Percentiles rank a stretch among this genome's conserved stretches.
These are phyloP conservation scores for Blumeriella jaapii DNA, from an alignment of 2,329 filamentous ascomycete genomes.

Conservation along the genomic window DNA sequence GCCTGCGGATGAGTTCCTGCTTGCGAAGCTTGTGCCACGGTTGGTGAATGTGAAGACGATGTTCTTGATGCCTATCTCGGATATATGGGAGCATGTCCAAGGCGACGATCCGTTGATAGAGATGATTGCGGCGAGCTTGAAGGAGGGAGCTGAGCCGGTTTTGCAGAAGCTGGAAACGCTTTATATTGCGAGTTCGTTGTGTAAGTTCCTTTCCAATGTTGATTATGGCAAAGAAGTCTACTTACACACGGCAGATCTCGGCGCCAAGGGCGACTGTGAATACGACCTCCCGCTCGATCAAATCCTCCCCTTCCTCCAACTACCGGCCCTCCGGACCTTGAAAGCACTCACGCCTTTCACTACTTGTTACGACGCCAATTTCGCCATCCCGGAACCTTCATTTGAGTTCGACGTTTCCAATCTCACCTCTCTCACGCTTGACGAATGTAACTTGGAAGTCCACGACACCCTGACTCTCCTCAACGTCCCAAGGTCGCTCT, in stretches of 20 bases:
- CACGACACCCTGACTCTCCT: constrained; percentile 3
- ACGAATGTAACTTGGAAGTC: constrained; percentile 6
- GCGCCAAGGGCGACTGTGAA: constrained; percentile 5
- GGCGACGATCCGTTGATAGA: background rate
- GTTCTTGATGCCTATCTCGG: constrained; percentile 1
- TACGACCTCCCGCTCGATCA: constrained; percentile 8
- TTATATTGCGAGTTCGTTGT: constrained; percentile 10
- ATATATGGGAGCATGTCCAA: background rate
- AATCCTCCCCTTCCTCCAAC: constrained; percentile 6
- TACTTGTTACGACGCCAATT: background rate
- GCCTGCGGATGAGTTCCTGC: background rate
- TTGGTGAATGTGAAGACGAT: constrained; percentile 1
- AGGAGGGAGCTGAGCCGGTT: background rate
- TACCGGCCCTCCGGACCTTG: background rate
- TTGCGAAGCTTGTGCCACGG: background rate
- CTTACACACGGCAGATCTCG: constrained; percentile 2
- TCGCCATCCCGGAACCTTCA: background rate
- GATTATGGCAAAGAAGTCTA: background rate
- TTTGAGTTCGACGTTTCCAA: background rate
- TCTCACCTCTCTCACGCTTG: constrained; percentile 8
- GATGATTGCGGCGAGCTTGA: constrained; percentile 1
- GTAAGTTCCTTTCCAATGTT: constrained; percentile 2
- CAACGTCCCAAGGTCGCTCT: constrained; percentile 5
- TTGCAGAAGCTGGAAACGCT: constrained; percentile 7
- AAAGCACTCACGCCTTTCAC: background rate